These are phyloP conservation scores for Phaffia australis DNA, from an alignment of 768 basidiomycete genomes.

Conservation along the genomic window DNA sequence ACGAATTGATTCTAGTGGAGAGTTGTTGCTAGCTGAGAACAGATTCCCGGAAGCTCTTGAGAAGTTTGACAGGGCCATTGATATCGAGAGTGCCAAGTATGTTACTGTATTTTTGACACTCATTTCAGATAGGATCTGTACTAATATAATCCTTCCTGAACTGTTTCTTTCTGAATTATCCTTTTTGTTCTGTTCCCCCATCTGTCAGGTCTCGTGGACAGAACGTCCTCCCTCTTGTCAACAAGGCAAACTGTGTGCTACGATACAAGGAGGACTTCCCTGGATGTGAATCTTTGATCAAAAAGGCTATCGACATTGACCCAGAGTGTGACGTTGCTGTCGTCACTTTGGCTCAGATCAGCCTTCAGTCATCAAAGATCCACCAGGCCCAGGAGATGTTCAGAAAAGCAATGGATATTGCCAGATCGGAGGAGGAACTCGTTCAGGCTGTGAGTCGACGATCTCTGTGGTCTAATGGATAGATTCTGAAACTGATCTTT, in stretches of 20 bases:
- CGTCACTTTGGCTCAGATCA: slow-evolving; percentile 86
- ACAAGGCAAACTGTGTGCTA: slow-evolving; percentile 92
- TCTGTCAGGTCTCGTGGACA: slow-evolving; percentile 34
- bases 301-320: slow-evolving; percentile 78
- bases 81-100: slow-evolving; percentile 69
- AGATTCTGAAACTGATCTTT: slow-evolving; percentile 43
- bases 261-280: slow-evolving; percentile 85
- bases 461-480: slow-evolving; percentile 61
- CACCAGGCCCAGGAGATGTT: slow-evolving; percentile 79
- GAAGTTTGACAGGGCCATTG: slow-evolving; percentile 83
- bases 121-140: background rate
- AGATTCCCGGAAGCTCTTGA: slow-evolving; percentile 70
- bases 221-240: slow-evolving; percentile 88
- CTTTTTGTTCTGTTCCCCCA: slow-evolving; percentile 5
- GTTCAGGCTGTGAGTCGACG: slow-evolving; percentile 38
- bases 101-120: slow-evolving; percentile 25
- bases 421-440: slow-evolving; percentile 82
- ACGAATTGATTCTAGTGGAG: slow-evolving; percentile 52
- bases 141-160: background rate
- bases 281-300: slow-evolving; percentile 59
- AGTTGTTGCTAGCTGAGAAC: slow-evolving; percentile 82
- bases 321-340: slow-evolving; percentile 93
- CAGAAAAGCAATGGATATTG: slow-evolving; percentile 66
- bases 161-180: slow-evolving; percentile 3
- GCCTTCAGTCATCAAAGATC: slow-evolving; percentile 79